Evolutionary conservation across 2,329 filamentous ascomycete genomes (phyloP), one percentile per base, ranked within the genome.

Genomic region (Fusarium pseudonygamai): DNA sequence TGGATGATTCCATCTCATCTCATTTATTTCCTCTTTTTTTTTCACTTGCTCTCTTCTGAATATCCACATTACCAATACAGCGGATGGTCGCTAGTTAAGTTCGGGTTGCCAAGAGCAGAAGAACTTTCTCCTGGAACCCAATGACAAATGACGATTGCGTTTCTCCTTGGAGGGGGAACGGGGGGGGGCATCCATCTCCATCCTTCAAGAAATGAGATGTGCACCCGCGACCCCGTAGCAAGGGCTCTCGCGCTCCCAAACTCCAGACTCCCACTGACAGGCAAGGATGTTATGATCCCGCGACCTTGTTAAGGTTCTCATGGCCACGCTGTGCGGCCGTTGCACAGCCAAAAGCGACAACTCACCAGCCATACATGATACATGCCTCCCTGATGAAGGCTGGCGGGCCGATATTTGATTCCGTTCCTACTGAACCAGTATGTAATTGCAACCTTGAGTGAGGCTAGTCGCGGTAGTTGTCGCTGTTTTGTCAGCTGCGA

Each of bases 221-320:
- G 30, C 26, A 39, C 37, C 49, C 55, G 20, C 50, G 24, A n/a
- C 55, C 42, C 55, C 30, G n/a, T 34, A 45, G 13, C 39, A 58
- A 56, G 20, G 39, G 53, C 56, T 55, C 28, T 50, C 47, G 16
- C n/a, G 30, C 47, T 34, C 22, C n/a, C n/a, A 34, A n/a, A 50
- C 47, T 50, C 30, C 16, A 50, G 30, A 28, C 50, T 60, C 42
- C 26, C 42, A 47, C 32, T 58, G 65, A 57, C 66, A 56, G 50
- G 52, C 69, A 72, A 55, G 67, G 69, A 42, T 71, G 39, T 39
- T 61, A 42, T 60, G 55, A 60, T 60, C 47, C 60, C 64, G 47
- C 36, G 39, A 56, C 52, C 62, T 49, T 64, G 58, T 69, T 69
- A 65, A 65, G 24, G 69, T 71, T 63, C 63, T 60, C 53, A 60